Base-by-base conservation (phyloP, 2,329 filamentous ascomycete species). In the Phyllosticta paracitricarpa region DNA sequence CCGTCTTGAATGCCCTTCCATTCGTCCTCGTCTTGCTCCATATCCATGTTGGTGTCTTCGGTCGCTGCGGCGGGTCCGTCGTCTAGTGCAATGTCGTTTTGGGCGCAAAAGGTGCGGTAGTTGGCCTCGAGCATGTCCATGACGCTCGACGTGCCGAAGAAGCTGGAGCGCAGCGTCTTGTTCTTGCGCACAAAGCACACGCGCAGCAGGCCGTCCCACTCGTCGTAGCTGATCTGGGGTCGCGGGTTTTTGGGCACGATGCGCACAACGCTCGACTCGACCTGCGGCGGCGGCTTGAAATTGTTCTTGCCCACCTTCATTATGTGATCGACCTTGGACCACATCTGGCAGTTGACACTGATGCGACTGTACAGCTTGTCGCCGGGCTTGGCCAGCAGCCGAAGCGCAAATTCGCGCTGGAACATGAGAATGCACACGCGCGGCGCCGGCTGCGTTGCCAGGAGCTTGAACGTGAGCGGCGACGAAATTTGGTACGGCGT, bases 241-340 rank as follows among this genome's bases (percentile, higher is more conserved):
- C 91, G 79, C 10, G 91, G 91, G 48, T 84, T 82, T 78, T 97
- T 95, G 24, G 91, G 91, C 71, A 93, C 89, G 66, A 97, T 88
- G 63, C 92, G 84, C 56, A 97, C 91, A 6, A 97, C 92, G 62
- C 88, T 92, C 7, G 86, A 90, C 75, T 99, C 94, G 62, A 99
- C 94, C 70, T 91, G 84, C 8, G 94, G 94, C 0, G 94, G 93
- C 0, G 94, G 94, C 64, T 90, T 91, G 82, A 97, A 99, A 78
- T 97, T 97, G 76, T 95, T 94, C 76, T 88, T 89, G 65, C 92
- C 91, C 54, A 97, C 93, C 77, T 96, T 96, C 87, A 96, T 90
- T 67, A 96, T 85, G 68, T 79, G 82, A 25, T 79, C 81, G 57
- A 88, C 84, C 68, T 85, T 86, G 8, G 87, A 84, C 84, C 89